Base-by-base conservation (phyloP, 2,329 filamentous ascomycete genomes). In the Didymella arachidicola region DNA sequence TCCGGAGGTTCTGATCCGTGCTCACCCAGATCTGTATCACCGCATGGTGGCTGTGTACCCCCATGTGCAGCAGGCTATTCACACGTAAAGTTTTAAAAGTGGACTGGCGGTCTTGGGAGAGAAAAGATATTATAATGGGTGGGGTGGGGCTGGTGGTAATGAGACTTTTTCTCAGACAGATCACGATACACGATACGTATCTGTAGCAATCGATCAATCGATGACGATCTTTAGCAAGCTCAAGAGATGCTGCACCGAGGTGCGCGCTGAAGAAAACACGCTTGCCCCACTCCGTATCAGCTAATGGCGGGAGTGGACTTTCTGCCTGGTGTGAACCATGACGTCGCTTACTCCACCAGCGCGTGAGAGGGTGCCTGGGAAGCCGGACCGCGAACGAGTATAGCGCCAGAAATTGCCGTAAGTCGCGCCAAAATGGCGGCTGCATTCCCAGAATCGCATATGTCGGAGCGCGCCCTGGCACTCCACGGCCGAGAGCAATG, bases 21-120 rank as follows among this genome's bases (percentile, higher is more conserved):
- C 95, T 56, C 93, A 97, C 76, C 87, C 88, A 0, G 92, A 96
- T 61, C 79, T 98, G 45, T 97, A 94, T 76, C 80, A 87, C 16
- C 84, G 86, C 61, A 89, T 98, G 87, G 82, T 96, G 1, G 79
- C 83, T 50, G 88, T 96, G 14, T 97, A 97, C 72, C 93, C 93
- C 7, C 86, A 90, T 62, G 89, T 96, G 4, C 91, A 95, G 79
- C 81, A 90, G 69, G 88, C 90, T 22, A 91, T 95, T 59, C 88
- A 90, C 70, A 85, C 84, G 38, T 72, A 53, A 60, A 39, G 18
- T 50, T 54, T 51, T 25, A 12, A 46, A 39, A 48, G 46, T 22
- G 43, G 50, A 43, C 44, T 43, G 52, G 44, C 29, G 34, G 36
- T 38, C 27, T 27, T 55, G n/a, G 32, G 22, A 27, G 14, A 38